Evolutionary conservation across 805 yeast genomes (phyloP), one percentile per base, ranked within the genome.

Genomic region (Ogataea nonfermentans): DNA sequence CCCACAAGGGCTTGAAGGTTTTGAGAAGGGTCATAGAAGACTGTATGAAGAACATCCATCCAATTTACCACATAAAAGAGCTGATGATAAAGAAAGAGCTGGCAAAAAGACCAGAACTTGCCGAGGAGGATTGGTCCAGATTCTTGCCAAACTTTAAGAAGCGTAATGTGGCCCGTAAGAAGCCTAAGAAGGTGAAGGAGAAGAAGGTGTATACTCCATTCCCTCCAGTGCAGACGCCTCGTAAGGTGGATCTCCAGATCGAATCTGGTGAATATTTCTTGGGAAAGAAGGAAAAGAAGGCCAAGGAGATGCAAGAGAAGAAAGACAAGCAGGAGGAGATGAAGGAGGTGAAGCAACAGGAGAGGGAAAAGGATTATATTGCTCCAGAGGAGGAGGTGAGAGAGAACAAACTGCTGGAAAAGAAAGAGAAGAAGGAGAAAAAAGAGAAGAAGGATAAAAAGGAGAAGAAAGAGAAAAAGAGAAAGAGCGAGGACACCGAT

Each of bases 241-340:
- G 98, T 73, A 90, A 93, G 85, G 73, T 93, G 65, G 99, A 93
- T 77, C 70, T 90, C 62, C 95, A 89, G 70, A 89, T 93, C 65
- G 99, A 93, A 66, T 81, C 95, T 71, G 99, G 99, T 78, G 99
- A 93, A 65, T 93, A 88, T 68, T 93, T 93, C 78, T 73, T 93
- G 68, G 85, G 88, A 45, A 84, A 87, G 70, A 78, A 71, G 55
- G 95, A 90, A 56, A 88, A 87, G 71, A 82, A 78, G 44, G 67
- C 71, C 51, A 81, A 77, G 62, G 79, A 79, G 49, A 68, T 82
- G 46, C 81, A 79, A 41, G 90, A 84, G 56, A 86, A 88, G 74
- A 76, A 79, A 48, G 86, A 80, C 39, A 78, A 84, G 54, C 95
- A 90, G 60, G 81, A 74, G 37, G 87, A 78, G 49, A 78, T 75